Percentiles rank a stretch among this genome's conserved stretches.
Conservation (phyloP, 2,329 filamentous ascomycete species). For the Botrytis deweyae region DNA sequence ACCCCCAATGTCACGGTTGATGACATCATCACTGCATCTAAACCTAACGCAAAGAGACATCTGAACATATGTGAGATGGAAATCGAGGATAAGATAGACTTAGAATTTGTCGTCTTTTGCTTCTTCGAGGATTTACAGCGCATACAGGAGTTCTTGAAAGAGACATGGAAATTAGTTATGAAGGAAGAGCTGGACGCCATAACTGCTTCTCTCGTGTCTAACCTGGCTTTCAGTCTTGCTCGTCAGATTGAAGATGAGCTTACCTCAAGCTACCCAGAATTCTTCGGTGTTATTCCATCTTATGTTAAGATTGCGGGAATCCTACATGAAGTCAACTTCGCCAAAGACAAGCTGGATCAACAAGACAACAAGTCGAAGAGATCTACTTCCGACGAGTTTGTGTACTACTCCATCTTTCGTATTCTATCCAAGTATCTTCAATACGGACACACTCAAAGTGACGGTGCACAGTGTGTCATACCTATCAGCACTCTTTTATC, state of each 20-base stretch:
- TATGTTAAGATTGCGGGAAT: neutral
- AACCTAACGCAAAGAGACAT: neutral
- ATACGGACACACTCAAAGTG: neutral
- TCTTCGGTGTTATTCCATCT: neutral
- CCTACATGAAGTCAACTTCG: neutral
- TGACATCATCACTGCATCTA: neutral
- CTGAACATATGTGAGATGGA: neutral
- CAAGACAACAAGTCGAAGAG: neutral
- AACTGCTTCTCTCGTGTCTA: neutral
- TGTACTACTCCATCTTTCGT: neutral
- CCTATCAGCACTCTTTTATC: too few species aligned
- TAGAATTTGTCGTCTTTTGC: neutral
- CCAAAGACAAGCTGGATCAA: neutral
- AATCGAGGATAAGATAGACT: neutral
- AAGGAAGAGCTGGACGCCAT: neutral
- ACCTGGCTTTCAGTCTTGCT: neutral
- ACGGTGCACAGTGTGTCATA: neutral
- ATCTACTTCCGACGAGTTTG: neutral
- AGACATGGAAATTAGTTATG: neutral
- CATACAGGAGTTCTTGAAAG: neutral
- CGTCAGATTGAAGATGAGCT: constrained; percentile 6
- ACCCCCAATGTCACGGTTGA: neutral
- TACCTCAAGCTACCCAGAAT: neutral
- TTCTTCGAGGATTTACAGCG: constrained; percentile 1
- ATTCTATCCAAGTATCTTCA: neutral